Conservation (phyloP, 169 alveolate species). For the Toxoplasma gondii region DNA sequence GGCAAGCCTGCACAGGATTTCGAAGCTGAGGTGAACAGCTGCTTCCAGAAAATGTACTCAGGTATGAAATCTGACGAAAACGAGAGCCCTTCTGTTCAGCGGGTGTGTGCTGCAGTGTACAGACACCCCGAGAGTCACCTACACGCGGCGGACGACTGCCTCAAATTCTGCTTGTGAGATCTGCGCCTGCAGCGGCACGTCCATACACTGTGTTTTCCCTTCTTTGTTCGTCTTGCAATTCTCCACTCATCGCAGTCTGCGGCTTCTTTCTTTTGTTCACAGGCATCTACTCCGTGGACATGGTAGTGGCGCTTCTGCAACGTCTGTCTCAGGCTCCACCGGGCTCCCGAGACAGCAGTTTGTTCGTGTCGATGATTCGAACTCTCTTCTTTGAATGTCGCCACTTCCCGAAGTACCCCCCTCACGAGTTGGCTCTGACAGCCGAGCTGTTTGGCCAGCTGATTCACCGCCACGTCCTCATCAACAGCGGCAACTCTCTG, state of each 20-base stretch:
- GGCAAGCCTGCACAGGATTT: constrained; percentile 23
- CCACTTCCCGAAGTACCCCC: constrained; percentile 76
- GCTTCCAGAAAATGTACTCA: constrained; percentile 36
- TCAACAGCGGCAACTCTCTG: constrained; percentile 63
- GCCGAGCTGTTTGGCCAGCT: constrained; percentile 77
- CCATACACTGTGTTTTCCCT: not conserved
- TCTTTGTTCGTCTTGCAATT: not conserved
- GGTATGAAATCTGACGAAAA: not conserved
- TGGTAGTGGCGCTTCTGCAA: constrained; percentile 25
- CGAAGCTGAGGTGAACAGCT: constrained; percentile 5
- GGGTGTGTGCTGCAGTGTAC: too few species aligned
- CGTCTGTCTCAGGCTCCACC: constrained; percentile 43
- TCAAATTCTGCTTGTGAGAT: too few species aligned
- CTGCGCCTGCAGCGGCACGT: too few species aligned
- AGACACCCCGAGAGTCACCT: too few species aligned
- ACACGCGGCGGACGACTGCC: too few species aligned
- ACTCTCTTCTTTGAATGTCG: constrained; percentile 77
- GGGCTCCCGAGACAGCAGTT: constrained; percentile 19
- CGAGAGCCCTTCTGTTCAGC: not conserved
- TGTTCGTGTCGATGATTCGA: constrained; percentile 20
- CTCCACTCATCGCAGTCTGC: not conserved
- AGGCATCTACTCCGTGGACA: constrained; percentile 31
- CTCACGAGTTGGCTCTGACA: constrained; percentile 70
- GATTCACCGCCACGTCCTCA: constrained; percentile 68
- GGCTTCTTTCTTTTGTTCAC: not conserved